A percentile compares a stretch with the other conserved stretches of the same genome.
Evolutionary conservation across 495 filamentous ascomycete species (phyloP).

Genomic region (Penicillium goetzii): DNA sequence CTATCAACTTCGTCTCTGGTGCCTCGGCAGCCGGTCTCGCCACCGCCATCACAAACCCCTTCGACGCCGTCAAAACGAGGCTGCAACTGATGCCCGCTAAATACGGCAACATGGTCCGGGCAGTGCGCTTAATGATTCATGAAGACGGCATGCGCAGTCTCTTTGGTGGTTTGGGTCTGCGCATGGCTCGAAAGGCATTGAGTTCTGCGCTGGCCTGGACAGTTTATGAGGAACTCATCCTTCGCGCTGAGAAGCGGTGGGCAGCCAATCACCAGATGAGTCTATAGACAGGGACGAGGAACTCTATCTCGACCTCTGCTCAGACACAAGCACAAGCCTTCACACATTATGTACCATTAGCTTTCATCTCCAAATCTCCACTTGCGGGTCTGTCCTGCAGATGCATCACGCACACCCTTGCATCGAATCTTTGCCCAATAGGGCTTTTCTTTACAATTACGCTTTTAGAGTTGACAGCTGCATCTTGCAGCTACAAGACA

Average conservation of each 20-base stretch:
- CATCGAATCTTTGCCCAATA: slow-evolving; percentile 11
- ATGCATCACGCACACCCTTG: slow-evolving; percentile 16
- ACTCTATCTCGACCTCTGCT: not conserved
- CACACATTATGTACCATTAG: slow-evolving; percentile 29
- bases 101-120: slow-evolving; percentile 85
- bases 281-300: slow-evolving; percentile 16
- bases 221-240: slow-evolving; percentile 90
- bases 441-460: not conserved
- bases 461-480: slow-evolving; percentile 12
- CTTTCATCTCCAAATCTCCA: slow-evolving; percentile 13
- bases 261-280: slow-evolving; percentile 36
- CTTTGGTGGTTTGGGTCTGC: slow-evolving; percentile 83
- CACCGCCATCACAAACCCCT: slow-evolving; percentile 90
- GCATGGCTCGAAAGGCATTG: slow-evolving; percentile 88
- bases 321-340: not conserved
- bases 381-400: slow-evolving; percentile 15
- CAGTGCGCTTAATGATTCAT: slow-evolving; percentile 70
- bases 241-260: slow-evolving; percentile 71
- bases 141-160: slow-evolving; percentile 83
- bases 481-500: not conserved
- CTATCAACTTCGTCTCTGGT: slow-evolving; percentile 84
- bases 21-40: slow-evolving; percentile 78
- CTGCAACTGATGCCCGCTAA: slow-evolving; percentile 84
- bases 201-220: slow-evolving; percentile 95
- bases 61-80: slow-evolving; percentile 94